Evolutionary conservation across 352 stramenopile species (phyloP).

Genomic region (Pythium angustatum): DNA sequence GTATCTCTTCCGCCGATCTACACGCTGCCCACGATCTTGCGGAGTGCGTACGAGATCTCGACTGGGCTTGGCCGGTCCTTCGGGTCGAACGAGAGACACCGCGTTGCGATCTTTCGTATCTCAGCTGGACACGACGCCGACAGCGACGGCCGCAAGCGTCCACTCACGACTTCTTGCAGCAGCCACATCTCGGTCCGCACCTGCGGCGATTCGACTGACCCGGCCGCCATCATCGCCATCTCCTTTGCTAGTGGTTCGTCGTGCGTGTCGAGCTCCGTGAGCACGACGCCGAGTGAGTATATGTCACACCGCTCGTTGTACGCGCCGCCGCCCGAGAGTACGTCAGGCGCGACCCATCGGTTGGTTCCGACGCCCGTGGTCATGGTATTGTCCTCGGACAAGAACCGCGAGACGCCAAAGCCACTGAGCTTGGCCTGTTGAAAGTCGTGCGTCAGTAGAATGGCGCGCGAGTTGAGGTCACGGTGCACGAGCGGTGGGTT

Average conservation of each 20-base stretch:
- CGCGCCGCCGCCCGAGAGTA: not conserved
- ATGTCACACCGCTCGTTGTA: conserved; percentile 4
- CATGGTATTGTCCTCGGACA: conserved; percentile 3
- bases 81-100: not conserved
- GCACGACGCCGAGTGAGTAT: conserved; percentile 1
- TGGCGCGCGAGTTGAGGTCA: conserved; percentile 8
- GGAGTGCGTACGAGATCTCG: not conserved
- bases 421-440: conserved; percentile 13
- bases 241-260: not conserved
- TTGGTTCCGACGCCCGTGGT: conserved; percentile 5
- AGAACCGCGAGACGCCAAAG: conserved; percentile 4
- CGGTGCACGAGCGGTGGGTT: conserved; percentile 4
- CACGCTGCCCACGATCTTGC: not conserved
- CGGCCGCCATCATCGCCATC: not conserved
- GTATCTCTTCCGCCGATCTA: too few species aligned
- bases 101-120: not conserved
- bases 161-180: not conserved
- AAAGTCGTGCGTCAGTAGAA: not conserved
- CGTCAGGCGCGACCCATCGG: conserved; percentile 3
- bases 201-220: too few species aligned
- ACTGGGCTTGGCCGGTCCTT: not conserved
- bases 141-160: not conserved
- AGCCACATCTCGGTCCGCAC: not conserved
- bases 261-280: conserved; percentile 1
- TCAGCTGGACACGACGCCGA: not conserved